Percentiles rank a stretch among this genome's conserved stretches.
phyloP scores from a whole-genome alignment of 2,329 filamentous ascomycete genomes.

The Aquanectria penicillioides region DNA sequence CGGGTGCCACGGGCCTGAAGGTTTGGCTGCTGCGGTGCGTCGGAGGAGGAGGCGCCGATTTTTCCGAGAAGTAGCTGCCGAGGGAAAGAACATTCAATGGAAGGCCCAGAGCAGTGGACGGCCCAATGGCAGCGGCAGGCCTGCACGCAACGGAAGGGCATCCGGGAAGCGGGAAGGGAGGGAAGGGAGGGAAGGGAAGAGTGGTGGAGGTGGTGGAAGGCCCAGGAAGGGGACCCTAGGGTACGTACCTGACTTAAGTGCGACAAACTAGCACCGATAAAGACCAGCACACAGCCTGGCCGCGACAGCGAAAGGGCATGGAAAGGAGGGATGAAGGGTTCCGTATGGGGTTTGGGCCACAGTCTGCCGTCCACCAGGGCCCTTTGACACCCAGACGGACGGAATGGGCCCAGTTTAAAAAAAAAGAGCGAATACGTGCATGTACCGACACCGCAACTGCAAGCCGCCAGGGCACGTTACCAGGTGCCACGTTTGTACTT shows the following conservation, averaged over 20 bases:
- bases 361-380: too few relatives aligned
- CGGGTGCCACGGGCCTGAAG: slow-evolving; percentile 10
- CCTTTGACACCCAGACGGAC: neutral
- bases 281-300: too few relatives aligned
- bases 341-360: slow-evolving; percentile 9
- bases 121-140: slow-evolving; percentile 25
- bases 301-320: too few relatives aligned
- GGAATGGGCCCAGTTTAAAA: slow-evolving; percentile 15
- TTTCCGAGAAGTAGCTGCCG: neutral
- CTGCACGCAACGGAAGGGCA: neutral
- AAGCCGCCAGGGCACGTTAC: neutral
- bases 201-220: neutral
- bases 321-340: neutral
- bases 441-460: slow-evolving; percentile 37
- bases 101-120: neutral
- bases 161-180: slow-evolving; percentile 4
- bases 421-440: slow-evolving; percentile 5
- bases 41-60: slow-evolving; percentile 1
- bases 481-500: slow-evolving; percentile 3
- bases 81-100: slow-evolving; percentile 1
- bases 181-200: neutral
- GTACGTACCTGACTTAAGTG: slow-evolving; percentile 5
- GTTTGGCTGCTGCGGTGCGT: neutral
- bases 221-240: neutral
- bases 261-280: neutral